Evolutionary conservation across 192 early-diverging fungal species (phyloP), one percentile per base, ranked within the genome.

Genomic region (Coemansia reversa): DNA sequence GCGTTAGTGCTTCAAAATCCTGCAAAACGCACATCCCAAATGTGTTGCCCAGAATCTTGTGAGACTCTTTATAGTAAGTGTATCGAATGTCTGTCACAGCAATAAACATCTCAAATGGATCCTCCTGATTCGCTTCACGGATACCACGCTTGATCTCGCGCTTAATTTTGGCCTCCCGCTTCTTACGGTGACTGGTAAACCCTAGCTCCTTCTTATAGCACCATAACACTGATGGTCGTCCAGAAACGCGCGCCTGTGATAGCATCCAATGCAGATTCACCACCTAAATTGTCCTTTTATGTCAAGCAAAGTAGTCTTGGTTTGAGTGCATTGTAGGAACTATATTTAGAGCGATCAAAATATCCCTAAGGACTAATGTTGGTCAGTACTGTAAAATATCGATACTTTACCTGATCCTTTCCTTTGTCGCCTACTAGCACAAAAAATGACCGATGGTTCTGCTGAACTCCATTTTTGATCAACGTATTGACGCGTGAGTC

Each of bases 181-280:
- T 98, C 74, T 97, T 96, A 63, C 95, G 90, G 79, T 99, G 92
- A 63, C 88, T 90, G 33, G 85, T 92, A 78, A 99, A 99, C 7
- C 94, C 94, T 1, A 99, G 86, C 2, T 97, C 95, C 77, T 97
- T 99, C 71, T 99, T 97, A 85, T 99, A 99, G 82, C 97, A 99
- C 97, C 97, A 99, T 27, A 99, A 87, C n/a, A 99, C 97, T 14
- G 88, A 92, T 12, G 97, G 95, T 30, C 95, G 81, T 7, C 90
- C 87, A 1, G 91, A 85, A 14, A 96, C 92, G 59, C 94, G 86
- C 12, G 94, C 92, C 83, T 99, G 95, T 27, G 93, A 92, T 12
- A 97, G 84, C 63, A 99, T 84, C 87, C 92, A 97, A 77, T 99
- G 97, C 62, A 99, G 83, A 67, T 96, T 99, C 35, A 97, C 95